Percentiles rank a stretch among this genome's conserved stretches.
Evolutionary conservation across 768 basidiomycete genomes (phyloP).

Genomic region (Tricholoma sp.): DNA sequence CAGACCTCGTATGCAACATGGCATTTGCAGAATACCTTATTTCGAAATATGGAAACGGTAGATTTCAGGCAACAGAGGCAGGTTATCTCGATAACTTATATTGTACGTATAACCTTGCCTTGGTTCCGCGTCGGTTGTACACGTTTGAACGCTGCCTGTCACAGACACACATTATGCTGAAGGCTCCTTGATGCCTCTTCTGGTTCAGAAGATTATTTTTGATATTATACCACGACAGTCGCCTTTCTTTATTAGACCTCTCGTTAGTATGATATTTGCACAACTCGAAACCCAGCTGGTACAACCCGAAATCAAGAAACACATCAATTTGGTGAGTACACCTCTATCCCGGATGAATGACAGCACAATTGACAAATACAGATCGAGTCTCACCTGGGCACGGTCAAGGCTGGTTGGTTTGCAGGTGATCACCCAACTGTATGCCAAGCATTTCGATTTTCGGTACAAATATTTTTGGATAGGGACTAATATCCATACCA

Average conservation of each 20-base stretch:
- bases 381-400: conserved; percentile 15
- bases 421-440: conserved; percentile 16
- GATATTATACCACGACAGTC: too few relatives aligned
- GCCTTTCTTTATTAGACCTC: conserved; percentile 32
- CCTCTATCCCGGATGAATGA: neutral
- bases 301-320: conserved; percentile 23
- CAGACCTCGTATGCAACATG: too few relatives aligned
- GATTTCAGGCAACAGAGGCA: conserved; percentile 10
- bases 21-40: conserved; percentile 15
- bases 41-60: conserved; percentile 16
- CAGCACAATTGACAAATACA: neutral
- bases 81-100: too few relatives aligned
- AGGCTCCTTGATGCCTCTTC: too few relatives aligned
- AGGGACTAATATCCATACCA: neutral
- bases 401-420: conserved; percentile 15
- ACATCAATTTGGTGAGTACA: conserved; percentile 23
- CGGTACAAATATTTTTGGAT: neutral
- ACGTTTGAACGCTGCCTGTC: too few relatives aligned
- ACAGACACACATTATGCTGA: too few relatives aligned
- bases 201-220: too few relatives aligned
- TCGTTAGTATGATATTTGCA: conserved; percentile 24
- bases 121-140: too few relatives aligned
- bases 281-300: conserved; percentile 20
- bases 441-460: neutral
- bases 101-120: too few relatives aligned